Evolutionary conservation across 495 filamentous ascomycete genomes (phyloP).

Genomic region (Elasticomyces elasticus): DNA sequence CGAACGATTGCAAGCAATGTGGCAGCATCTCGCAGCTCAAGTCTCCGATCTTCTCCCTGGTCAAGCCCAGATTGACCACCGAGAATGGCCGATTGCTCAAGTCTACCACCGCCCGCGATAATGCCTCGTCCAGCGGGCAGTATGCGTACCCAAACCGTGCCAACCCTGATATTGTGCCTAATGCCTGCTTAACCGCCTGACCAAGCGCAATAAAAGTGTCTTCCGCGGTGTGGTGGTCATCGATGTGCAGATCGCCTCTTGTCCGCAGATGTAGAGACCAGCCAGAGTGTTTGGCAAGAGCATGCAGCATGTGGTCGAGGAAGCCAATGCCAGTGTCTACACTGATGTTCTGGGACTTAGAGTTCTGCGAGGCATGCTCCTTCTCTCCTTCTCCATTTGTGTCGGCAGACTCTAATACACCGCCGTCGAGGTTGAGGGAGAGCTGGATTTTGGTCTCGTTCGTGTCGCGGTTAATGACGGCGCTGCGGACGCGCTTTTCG

Average conservation of each 20-base stretch:
- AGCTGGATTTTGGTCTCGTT: slow-evolving; percentile 96
- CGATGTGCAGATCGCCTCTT: slow-evolving; percentile 85
- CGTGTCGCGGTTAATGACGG: slow-evolving; percentile 70
- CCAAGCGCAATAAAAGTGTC: slow-evolving; percentile 90
- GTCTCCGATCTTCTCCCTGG: slow-evolving; percentile 85
- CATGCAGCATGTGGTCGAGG: slow-evolving; percentile 97
- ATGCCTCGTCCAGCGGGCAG: slow-evolving; percentile 86
- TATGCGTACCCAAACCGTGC: slow-evolving; percentile 86
- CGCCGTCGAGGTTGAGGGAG: slow-evolving; percentile 86
- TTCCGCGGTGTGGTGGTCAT: slow-evolving; percentile 97
- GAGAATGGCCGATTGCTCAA: slow-evolving; percentile 81
- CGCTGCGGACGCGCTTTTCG: slow-evolving; percentile 44
- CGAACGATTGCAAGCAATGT: slow-evolving; percentile 88
- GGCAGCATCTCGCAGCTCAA: slow-evolving; percentile 94
- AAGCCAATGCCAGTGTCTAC: slow-evolving; percentile 96
- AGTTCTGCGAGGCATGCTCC: slow-evolving; percentile 71
- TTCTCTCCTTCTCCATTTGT: slow-evolving; percentile 28
- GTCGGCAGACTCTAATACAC: slow-evolving; percentile 43
- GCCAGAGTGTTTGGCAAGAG: slow-evolving; percentile 86
- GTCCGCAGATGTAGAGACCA: slow-evolving; percentile 78
- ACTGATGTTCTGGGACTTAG: slow-evolving; percentile 69
- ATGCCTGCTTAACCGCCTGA: slow-evolving; percentile 62
- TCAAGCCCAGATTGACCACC: slow-evolving; percentile 69
- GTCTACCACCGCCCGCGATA: slow-evolving; percentile 88
- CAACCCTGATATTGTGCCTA: slow-evolving; percentile 66